Conservation (phyloP, 306 rosid genomes). For the Inga laurina region DNA sequence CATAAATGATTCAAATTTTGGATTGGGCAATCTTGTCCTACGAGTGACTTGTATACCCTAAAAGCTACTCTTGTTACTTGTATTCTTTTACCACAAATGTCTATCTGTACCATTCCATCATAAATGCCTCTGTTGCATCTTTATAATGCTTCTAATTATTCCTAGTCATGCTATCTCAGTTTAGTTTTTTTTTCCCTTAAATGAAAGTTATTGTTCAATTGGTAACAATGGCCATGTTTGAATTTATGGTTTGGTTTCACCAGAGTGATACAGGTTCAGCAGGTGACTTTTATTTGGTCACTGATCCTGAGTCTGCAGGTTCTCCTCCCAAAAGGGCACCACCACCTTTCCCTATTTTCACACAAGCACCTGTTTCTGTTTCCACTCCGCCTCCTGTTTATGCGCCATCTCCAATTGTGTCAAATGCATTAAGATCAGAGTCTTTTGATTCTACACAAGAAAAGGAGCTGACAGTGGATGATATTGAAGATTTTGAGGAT, state of each 20-base stretch:
- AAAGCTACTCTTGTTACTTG: background rate
- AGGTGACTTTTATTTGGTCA: constrained; percentile 87
- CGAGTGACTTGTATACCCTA: background rate
- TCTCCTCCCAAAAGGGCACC: constrained; percentile 95
- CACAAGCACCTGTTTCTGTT: constrained; percentile 45
- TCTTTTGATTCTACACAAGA: constrained; percentile 76
- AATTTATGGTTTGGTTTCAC: constrained; percentile 46
- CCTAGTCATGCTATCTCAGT: constrained; percentile 22
- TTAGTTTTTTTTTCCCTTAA: background rate
- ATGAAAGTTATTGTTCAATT: constrained; percentile 25
- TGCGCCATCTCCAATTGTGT: constrained; percentile 51
- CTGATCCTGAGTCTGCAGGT: constrained; percentile 76
- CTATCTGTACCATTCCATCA: background rate
- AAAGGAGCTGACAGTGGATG: constrained; percentile 88
- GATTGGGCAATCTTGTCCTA: constrained; percentile 18
- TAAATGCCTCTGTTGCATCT: constrained; percentile 11
- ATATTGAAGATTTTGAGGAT: constrained; percentile 92
- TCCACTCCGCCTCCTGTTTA: constrained; percentile 51
- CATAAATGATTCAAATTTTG: constrained; percentile 16
- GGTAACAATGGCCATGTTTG: constrained; percentile 34
- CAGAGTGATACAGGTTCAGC: constrained; percentile 82
- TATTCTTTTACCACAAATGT: background rate
- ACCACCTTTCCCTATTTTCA: constrained; percentile 63
- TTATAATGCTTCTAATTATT: constrained; percentile 27
- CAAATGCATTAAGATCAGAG: constrained; percentile 73